Conservation (phyloP, 306 rosid genomes). For the Trichosanthes truncata region DNA sequence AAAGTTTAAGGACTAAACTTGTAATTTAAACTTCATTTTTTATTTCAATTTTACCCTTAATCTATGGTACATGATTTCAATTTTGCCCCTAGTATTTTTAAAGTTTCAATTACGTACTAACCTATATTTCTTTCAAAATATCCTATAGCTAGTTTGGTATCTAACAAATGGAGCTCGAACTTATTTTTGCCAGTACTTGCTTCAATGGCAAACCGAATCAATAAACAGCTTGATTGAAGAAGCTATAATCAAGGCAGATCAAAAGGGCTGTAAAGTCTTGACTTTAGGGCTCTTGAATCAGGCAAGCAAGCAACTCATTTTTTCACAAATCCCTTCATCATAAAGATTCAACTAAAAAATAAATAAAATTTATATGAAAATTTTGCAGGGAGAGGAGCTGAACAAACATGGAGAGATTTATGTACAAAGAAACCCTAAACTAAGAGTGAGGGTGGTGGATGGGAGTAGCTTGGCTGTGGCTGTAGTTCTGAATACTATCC, state of each 20-base stretch:
- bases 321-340: neutral
- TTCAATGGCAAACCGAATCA: slow-evolving; percentile 19
- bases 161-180: neutral
- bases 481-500: slow-evolving; percentile 40
- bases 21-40: no score
- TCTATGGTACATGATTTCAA: no score
- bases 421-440: slow-evolving; percentile 29
- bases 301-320: slow-evolving; percentile 6
- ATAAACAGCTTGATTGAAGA: slow-evolving; percentile 22
- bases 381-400: slow-evolving; percentile 48
- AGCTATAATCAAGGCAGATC: slow-evolving; percentile 26
- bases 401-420: slow-evolving; percentile 49
- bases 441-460: slow-evolving; percentile 56
- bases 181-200: slow-evolving; percentile 10
- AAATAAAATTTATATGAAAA: neutral
- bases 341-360: neutral
- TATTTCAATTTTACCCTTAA: no score
- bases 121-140: no score
- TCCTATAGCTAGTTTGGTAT: no score
- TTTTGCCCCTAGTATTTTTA: no score
- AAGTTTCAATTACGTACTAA: no score
- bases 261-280: slow-evolving; percentile 22
- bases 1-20: no score
- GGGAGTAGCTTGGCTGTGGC: slow-evolving; percentile 58
- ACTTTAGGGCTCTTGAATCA: slow-evolving; percentile 33